Base-by-base conservation (phyloP, 2,329 filamentous ascomycete species). In the Pestalotiopsis fici region DNA sequence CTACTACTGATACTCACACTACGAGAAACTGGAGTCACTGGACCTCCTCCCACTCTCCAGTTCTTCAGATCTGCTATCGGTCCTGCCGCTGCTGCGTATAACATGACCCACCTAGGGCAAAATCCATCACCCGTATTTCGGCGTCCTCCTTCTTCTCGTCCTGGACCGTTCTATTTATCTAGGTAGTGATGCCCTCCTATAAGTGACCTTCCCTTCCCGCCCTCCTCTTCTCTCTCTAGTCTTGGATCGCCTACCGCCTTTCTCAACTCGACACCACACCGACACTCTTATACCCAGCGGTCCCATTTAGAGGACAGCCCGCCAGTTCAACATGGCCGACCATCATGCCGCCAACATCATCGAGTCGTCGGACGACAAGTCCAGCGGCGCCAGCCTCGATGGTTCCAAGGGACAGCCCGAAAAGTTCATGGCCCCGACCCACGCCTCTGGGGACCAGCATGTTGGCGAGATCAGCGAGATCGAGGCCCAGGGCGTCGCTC, bases 401-500 rank as follows among this genome's bases (percentile, higher is more conserved):
- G 63, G 63, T 13, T 12, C 47, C 50, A 65, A 65, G 63, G 63
- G 37, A 25, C 25, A 64, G 27, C 35, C 21, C 6, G 63, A 59
- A 23, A 59, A 57, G 50, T 23, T 23, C 12, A 23, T n/a, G 25
- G 43, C 21, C 25, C 50, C 54, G 18, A 65, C 37, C 23, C 63
- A 28, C 21, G 11, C 18, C 43, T 43, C 37, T 18, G 59, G 31
- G 21, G 64, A 66, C 3, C 74, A 77, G 59, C 70, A 69, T 5
- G 72, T 77, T 39, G 76, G 76, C 59, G 74, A 80, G 71, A 74
- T 78, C 62, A 73, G 74, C 66, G 83, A 85, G 69, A 71, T 82
- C 54, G 84, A 86, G 75, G 81, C 83, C 75, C 80, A 82, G 69
- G 85, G 84, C 66, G 74, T 78, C 61, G 83, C 82, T 15, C 81